Conservation (phyloP, 306 rosid species). For the Arachis hypogaea region DNA sequence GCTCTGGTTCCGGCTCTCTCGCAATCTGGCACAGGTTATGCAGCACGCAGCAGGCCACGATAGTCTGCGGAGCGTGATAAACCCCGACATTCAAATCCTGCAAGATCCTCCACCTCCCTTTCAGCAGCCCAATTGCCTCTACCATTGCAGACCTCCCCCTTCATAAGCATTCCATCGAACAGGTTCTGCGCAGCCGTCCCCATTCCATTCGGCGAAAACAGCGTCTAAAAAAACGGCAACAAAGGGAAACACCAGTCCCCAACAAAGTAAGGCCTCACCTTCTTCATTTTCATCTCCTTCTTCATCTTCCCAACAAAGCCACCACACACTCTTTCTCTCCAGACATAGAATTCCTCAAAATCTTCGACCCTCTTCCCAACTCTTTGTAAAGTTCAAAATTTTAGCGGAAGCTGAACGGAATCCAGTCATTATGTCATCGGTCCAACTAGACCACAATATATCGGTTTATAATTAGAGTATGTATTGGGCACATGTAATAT, state of each 20-base stretch:
- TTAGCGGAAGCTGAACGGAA: too few species aligned
- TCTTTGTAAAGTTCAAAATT: too few species aligned
- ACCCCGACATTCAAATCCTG: slow-evolving; percentile 84
- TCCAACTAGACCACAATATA: too few species aligned
- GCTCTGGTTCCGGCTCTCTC: slow-evolving; percentile 88
- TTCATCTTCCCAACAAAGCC: too few species aligned
- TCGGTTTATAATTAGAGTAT: too few species aligned
- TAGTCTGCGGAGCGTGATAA: slow-evolving; percentile 82
- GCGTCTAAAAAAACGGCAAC: slow-evolving; percentile 74
- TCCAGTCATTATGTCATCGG: too few species aligned
- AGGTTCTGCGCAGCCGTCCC: slow-evolving; percentile 85
- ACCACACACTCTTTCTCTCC: too few species aligned
- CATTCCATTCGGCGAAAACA: slow-evolving; percentile 68
- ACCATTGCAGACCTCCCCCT: slow-evolving; percentile 75
- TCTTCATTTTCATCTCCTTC: too few species aligned
- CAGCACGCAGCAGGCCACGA: slow-evolving; percentile 91
- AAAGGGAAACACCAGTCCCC: slow-evolving; percentile 91
- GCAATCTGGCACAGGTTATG: slow-evolving; percentile 86
- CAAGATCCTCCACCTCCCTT: slow-evolving; percentile 91
- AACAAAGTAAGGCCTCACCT: slow-evolving; percentile 70
- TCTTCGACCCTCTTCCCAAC: too few species aligned
- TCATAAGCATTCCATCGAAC: slow-evolving; percentile 93
- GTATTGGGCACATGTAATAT: too few species aligned
- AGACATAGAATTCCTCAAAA: too few species aligned
- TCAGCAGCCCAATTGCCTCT: slow-evolving; percentile 86